Percentiles rank a stretch among this genome's conserved stretches.
Evolutionary conservation across 352 stramenopile species (phyloP).

Genomic region (Globisporangium carolinianum): DNA sequence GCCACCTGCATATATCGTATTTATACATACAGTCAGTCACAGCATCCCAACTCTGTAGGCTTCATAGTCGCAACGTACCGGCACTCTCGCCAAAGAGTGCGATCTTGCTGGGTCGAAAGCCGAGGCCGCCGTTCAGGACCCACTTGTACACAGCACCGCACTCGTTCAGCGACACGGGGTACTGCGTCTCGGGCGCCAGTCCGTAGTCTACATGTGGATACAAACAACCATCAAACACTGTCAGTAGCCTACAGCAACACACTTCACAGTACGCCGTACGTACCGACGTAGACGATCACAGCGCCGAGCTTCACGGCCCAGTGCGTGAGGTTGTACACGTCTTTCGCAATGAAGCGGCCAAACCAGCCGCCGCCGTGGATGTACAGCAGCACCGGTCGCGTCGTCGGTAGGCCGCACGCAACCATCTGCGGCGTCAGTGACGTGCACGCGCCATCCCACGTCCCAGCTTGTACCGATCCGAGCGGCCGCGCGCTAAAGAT

Average conservation of each 20-base stretch:
- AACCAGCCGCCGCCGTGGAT: slow-evolving; percentile 87
- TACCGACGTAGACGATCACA: slow-evolving; percentile 86
- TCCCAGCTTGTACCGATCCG: slow-evolving; percentile 49
- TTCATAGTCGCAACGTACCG: slow-evolving; percentile 24
- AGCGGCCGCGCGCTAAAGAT: slow-evolving; percentile 66
- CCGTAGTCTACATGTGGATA: slow-evolving; percentile 53
- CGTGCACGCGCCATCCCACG: slow-evolving; percentile 54
- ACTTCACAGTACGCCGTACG: slow-evolving; percentile 7
- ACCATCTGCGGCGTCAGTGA: slow-evolving; percentile 61
- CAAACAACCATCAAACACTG: background rate
- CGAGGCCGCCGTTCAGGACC: slow-evolving; percentile 63
- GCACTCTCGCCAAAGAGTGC: slow-evolving; percentile 81
- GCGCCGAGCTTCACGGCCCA: slow-evolving; percentile 67
- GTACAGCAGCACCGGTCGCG: slow-evolving; percentile 74
- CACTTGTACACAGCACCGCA: slow-evolving; percentile 83
- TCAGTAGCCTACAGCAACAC: slow-evolving; percentile 4
- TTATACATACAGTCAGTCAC: background rate
- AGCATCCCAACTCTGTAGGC: background rate
- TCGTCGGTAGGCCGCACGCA: slow-evolving; percentile 53
- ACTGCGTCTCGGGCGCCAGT: slow-evolving; percentile 76
- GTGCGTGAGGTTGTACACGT: slow-evolving; percentile 66
- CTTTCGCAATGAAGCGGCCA: slow-evolving; percentile 81
- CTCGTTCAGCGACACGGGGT: slow-evolving; percentile 72
- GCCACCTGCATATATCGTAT: slow-evolving; percentile 33
- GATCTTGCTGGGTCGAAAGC: slow-evolving; percentile 62